Evolutionary conservation across 805 yeast species (phyloP).

Genomic region (Candida maesae): DNA sequence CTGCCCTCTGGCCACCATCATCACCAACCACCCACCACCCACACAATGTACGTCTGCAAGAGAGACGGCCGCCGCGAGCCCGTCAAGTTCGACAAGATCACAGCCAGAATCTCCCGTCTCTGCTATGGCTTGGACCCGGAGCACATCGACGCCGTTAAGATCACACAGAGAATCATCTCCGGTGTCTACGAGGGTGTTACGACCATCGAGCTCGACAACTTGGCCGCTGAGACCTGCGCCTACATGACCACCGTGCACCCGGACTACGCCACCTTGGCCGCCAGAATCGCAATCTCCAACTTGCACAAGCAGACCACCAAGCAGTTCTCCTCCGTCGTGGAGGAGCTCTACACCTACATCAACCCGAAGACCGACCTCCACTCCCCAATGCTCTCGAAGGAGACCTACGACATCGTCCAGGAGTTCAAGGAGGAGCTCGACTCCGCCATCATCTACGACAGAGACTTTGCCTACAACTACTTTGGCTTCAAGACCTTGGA

Average conservation of each 20-base stretch:
- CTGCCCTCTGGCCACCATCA: not conserved
- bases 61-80: slow-evolving; percentile 95
- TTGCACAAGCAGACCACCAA: slow-evolving; percentile 91
- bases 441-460: slow-evolving; percentile 65
- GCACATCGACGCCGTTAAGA: slow-evolving; percentile 92
- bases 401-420: slow-evolving; percentile 58
- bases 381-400: slow-evolving; percentile 58
- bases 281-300: slow-evolving; percentile 92
- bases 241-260: slow-evolving; percentile 97
- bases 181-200: slow-evolving; percentile 98
- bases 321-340: slow-evolving; percentile 73
- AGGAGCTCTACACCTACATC: slow-evolving; percentile 68
- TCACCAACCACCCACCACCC: not conserved
- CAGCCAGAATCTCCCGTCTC: slow-evolving; percentile 89
- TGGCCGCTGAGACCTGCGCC: slow-evolving; percentile 88
- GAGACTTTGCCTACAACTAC: slow-evolving; percentile 76
- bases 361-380: slow-evolving; percentile 74
- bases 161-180: slow-evolving; percentile 91
- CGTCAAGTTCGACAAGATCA: slow-evolving; percentile 93
- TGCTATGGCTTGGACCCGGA: slow-evolving; percentile 91
- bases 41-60: slow-evolving; percentile 72
- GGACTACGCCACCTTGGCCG: slow-evolving; percentile 91
- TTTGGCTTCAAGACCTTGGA: slow-evolving; percentile 91
- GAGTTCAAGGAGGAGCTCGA: slow-evolving; percentile 63
- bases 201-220: slow-evolving; percentile 44